Conservation (phyloP, 305 asterid species). For the Rubia occidens region DNA sequence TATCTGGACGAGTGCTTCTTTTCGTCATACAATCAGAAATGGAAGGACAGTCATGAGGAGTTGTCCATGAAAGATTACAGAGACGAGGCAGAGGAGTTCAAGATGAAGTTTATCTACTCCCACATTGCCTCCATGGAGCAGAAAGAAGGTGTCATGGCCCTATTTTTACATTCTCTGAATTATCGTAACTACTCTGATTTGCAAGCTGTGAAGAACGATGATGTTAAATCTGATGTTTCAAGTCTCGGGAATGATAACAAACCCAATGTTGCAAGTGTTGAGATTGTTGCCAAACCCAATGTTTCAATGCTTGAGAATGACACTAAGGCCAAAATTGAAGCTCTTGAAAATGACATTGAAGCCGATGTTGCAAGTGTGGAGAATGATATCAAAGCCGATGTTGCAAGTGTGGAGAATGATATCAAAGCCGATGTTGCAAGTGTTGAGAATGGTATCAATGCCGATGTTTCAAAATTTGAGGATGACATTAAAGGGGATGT, state of each 20-base stretch:
- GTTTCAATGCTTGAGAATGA: neutral
- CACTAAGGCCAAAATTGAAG: neutral
- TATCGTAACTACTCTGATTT: conserved; percentile 76
- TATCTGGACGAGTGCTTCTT: conserved; percentile 87
- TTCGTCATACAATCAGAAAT: conserved; percentile 67
- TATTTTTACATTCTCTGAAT: conserved; percentile 80
- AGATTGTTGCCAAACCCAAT: neutral
- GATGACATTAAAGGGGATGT: no score
- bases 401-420: neutral
- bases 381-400: neutral
- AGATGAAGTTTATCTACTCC: conserved; percentile 63
- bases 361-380: neutral
- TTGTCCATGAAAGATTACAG: conserved; percentile 60
- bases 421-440: neutral
- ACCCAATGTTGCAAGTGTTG: neutral
- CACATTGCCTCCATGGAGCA: conserved; percentile 70
- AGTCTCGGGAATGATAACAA: neutral
- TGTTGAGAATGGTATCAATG: neutral
- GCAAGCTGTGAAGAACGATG: conserved; percentile 17
- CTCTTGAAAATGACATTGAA: neutral
- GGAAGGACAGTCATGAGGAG: conserved; percentile 67
- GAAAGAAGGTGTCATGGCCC: conserved; percentile 60
- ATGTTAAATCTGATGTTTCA: conserved; percentile 12
- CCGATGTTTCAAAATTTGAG: no score
- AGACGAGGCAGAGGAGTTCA: conserved; percentile 68